These are phyloP conservation scores for Leccinum subgranulosum DNA, from an alignment of 768 basidiomycete species.

Conservation along the genomic window DNA sequence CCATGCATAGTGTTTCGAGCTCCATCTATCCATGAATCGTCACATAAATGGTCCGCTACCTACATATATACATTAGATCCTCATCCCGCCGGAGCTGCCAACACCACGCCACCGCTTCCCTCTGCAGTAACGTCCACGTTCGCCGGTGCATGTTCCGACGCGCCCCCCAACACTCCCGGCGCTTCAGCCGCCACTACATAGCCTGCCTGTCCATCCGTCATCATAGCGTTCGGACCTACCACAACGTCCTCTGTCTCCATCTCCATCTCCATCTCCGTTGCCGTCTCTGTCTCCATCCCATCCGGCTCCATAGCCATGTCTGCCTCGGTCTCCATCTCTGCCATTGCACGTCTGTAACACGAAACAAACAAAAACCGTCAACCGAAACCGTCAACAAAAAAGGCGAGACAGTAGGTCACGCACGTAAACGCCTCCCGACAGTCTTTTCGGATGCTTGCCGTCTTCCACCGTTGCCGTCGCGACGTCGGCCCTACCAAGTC, in stretches of 20 bases:
- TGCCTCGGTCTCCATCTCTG: conserved; percentile 45
- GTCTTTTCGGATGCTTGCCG: conserved; percentile 43
- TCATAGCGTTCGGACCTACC: not conserved
- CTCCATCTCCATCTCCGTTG: not conserved
- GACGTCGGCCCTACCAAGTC: conserved; percentile 55
- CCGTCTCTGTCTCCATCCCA: not conserved
- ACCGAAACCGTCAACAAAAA: not conserved
- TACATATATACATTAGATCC: conserved; percentile 6
- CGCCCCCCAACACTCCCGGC: not conserved
- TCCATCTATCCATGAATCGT: not conserved
- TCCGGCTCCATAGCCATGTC: conserved; percentile 13
- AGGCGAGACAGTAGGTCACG: conserved; percentile 21
- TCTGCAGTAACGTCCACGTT: not conserved
- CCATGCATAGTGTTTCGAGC: not conserved
- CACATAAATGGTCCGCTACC: not conserved
- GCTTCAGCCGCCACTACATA: not conserved
- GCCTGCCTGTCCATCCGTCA: not conserved
- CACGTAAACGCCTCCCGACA: conserved; percentile 64
- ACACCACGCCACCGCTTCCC: not conserved
- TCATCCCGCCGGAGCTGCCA: conserved; percentile 7
- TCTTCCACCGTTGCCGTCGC: conserved; percentile 60
- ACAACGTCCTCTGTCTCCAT: not conserved
- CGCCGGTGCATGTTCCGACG: not conserved
- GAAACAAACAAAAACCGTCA: not conserved
- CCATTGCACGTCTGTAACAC: conserved; percentile 37